Evolutionary conservation across 495 filamentous ascomycete genomes (phyloP).

Genomic region (Podospora tetraspora): DNA sequence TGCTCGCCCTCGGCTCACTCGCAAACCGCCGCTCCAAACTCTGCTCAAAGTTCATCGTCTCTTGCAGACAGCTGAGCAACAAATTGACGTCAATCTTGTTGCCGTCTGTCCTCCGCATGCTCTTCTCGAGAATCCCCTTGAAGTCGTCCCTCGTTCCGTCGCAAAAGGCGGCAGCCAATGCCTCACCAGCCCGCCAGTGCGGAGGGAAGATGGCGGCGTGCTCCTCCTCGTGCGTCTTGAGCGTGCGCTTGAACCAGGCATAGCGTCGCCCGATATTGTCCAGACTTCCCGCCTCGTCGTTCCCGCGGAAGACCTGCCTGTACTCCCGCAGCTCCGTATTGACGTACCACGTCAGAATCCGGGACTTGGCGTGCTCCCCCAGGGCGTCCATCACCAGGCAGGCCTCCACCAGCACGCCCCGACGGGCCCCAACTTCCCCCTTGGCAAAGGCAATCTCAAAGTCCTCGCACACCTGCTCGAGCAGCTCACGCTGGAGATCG

Average conservation of each 20-base stretch:
- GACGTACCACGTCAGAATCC: slow-evolving; percentile 93
- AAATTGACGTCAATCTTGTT: slow-evolving; percentile 87
- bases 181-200: slow-evolving; percentile 85
- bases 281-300: slow-evolving; percentile 92
- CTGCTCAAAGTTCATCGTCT: slow-evolving; percentile 97
- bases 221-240: slow-evolving; percentile 95
- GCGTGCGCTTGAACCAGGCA: slow-evolving; percentile 91
- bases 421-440: slow-evolving; percentile 67
- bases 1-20: slow-evolving; percentile 71
- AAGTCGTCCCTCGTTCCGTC: slow-evolving; percentile 94
- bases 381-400: slow-evolving; percentile 94
- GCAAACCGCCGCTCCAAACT: slow-evolving; percentile 79
- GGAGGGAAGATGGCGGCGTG: slow-evolving; percentile 83
- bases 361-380: slow-evolving; percentile 77
- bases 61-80: slow-evolving; percentile 84
- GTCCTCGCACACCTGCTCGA: slow-evolving; percentile 97
- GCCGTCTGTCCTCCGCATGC: slow-evolving; percentile 71
- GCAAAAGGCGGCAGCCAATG: slow-evolving; percentile 87
- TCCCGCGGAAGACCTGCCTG: slow-evolving; percentile 88
- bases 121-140: slow-evolving; percentile 82
- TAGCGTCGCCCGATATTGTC: slow-evolving; percentile 96
- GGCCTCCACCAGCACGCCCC: slow-evolving; percentile 71
- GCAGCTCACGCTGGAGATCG: slow-evolving; percentile 85
- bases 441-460: slow-evolving; percentile 95
- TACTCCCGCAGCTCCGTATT: slow-evolving; percentile 97